Percentiles rank a stretch among this genome's conserved stretches.
Conservation (phyloP, 345 rosid genomes). For the Psidium friedrichsthalianum region DNA sequence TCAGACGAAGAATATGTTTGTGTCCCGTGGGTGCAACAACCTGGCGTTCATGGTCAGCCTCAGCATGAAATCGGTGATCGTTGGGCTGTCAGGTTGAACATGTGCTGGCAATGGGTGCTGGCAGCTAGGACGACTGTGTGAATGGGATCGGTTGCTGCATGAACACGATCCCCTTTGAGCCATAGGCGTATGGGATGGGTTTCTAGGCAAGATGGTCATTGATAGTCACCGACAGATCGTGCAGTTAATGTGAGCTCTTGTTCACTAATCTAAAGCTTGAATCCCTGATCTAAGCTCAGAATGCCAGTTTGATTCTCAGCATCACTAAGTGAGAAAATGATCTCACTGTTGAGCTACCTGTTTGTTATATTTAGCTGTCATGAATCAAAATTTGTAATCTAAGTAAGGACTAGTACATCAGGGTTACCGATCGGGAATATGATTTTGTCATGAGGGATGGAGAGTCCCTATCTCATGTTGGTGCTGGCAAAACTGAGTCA, state of each 20-base stretch:
- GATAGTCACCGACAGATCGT: background rate
- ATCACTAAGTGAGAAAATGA: background rate
- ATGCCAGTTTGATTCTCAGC: background rate
- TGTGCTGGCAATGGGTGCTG: background rate
- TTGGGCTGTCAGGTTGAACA: background rate
- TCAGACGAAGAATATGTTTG: background rate
- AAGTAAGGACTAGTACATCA: background rate
- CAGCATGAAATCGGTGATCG: background rate
- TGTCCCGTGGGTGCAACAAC: background rate
- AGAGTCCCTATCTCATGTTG: background rate
- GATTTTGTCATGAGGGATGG: background rate
- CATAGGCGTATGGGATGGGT: background rate
- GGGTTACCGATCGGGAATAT: background rate
- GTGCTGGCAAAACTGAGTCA: background rate
- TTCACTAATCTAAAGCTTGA: background rate
- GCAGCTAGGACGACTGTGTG: background rate
- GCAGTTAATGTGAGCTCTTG: background rate
- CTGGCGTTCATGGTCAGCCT: background rate
- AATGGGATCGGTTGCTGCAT: background rate
- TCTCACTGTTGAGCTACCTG: background rate
- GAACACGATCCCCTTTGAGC: background rate
- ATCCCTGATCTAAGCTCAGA: background rate
- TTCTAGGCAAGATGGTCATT: background rate
- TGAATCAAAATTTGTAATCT: background rate
- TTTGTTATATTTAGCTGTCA: background rate